Conservation (phyloP, 164 flowering plant species). For the Macadamia integrifolia region DNA sequence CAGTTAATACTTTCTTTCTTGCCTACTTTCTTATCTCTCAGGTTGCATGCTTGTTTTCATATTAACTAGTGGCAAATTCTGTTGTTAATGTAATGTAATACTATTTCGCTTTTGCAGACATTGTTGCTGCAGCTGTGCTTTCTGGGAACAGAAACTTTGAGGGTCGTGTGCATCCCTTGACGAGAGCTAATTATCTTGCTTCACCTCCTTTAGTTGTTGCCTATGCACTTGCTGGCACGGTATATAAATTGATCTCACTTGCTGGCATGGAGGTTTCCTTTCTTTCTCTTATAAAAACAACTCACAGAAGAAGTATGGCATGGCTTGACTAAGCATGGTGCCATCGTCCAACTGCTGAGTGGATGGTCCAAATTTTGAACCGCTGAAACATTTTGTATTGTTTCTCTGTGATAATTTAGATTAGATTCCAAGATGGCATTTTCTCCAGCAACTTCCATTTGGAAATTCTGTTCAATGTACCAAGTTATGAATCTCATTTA, state of each 20-base stretch:
- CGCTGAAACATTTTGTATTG: too few relatives aligned
- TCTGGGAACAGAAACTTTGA: conserved; percentile 96
- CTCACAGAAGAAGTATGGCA: too few relatives aligned
- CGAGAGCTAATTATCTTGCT: conserved; percentile 93
- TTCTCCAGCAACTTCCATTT: too few relatives aligned
- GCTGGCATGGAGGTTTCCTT: not conserved
- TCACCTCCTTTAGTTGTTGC: conserved; percentile 98
- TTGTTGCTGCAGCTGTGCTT: conserved; percentile 88
- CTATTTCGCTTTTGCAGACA: conserved; percentile 38
- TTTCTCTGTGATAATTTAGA: too few relatives aligned
- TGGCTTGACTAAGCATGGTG: too few relatives aligned
- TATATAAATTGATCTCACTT: conserved; percentile 12
- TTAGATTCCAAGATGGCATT: too few relatives aligned
- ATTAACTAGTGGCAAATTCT: not conserved
- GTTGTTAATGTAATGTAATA: not conserved
- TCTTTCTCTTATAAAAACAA: not conserved
- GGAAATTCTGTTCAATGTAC: too few relatives aligned
- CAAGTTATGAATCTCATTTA: too few relatives aligned
- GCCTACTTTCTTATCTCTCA: not conserved
- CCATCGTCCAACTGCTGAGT: too few relatives aligned
- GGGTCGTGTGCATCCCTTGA: conserved; percentile 95
- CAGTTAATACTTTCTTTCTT: too few relatives aligned
- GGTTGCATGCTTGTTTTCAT: not conserved
- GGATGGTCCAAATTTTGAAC: too few relatives aligned
- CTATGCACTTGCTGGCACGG: conserved; percentile 97